Conservation (phyloP, 2,329 filamentous ascomycete genomes). For the Ophiostoma piceae region DNA sequence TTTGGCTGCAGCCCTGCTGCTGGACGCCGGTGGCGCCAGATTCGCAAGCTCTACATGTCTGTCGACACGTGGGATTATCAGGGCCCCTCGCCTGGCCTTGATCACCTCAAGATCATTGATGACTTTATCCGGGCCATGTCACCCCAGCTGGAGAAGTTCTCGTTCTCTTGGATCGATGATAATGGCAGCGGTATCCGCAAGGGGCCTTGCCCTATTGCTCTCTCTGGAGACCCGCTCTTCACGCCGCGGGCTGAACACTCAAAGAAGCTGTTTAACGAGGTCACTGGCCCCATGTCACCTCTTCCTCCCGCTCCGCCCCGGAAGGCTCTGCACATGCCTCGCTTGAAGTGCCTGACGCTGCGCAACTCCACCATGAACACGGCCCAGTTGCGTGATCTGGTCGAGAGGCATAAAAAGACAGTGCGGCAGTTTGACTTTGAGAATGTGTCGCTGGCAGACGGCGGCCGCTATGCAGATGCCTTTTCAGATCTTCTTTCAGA, state of each 20-base stretch:
- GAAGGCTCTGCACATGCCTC: slow-evolving; percentile 60
- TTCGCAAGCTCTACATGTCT: slow-evolving; percentile 65
- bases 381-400: slow-evolving; percentile 63
- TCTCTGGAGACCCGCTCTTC: slow-evolving; percentile 66
- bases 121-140: slow-evolving; percentile 71
- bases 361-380: slow-evolving; percentile 69
- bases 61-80: slow-evolving; percentile 66
- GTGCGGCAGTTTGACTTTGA: slow-evolving; percentile 77
- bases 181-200: slow-evolving; percentile 37
- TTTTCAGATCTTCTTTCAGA: slow-evolving; percentile 62
- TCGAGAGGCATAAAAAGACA: slow-evolving; percentile 59
- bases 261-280: slow-evolving; percentile 59
- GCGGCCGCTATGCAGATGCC: slow-evolving; percentile 75
- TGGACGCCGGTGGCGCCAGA: slow-evolving; percentile 68
- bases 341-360: slow-evolving; percentile 62
- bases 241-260: slow-evolving; percentile 48
- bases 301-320: slow-evolving; percentile 47
- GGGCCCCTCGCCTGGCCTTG: slow-evolving; percentile 53
- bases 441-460: slow-evolving; percentile 61
- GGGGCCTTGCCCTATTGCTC: slow-evolving; percentile 67
- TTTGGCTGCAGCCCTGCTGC: slow-evolving; percentile 71
- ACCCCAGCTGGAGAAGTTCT: slow-evolving; percentile 60
- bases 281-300: slow-evolving; percentile 60
- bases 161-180: slow-evolving; percentile 68
- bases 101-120: slow-evolving; percentile 74